Conservation (phyloP, 2,329 filamentous ascomycete species). For the Hymenotorrendiella dingleyae region DNA sequence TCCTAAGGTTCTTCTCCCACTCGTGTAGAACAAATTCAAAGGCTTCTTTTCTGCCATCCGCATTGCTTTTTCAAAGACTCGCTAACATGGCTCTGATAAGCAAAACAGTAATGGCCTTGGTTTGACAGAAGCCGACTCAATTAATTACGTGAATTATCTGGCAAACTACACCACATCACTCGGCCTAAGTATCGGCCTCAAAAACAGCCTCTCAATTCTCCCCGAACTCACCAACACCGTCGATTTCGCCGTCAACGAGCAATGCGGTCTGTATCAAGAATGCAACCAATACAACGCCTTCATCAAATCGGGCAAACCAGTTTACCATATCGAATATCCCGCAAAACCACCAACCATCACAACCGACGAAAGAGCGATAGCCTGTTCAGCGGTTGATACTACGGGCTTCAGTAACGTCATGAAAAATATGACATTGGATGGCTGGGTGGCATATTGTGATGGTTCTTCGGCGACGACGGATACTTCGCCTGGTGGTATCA, state of each 20-base stretch:
- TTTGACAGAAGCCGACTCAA: conserved; percentile 49
- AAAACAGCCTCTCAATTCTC: conserved; percentile 61
- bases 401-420: conserved; percentile 8
- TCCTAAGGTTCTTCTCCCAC: background rate
- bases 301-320: conserved; percentile 55
- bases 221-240: conserved; percentile 40
- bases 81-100: conserved; percentile 13
- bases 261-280: conserved; percentile 56
- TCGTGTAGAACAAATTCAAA: background rate
- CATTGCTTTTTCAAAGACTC: conserved; percentile 32
- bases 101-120: conserved; percentile 40
- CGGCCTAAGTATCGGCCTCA: conserved; percentile 58
- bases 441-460: conserved; percentile 16
- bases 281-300: conserved; percentile 54
- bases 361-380: background rate
- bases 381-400: background rate
- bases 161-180: conserved; percentile 45
- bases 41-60: background rate
- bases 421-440: conserved; percentile 7
- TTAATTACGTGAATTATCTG: conserved; percentile 56
- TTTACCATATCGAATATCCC: conserved; percentile 69
- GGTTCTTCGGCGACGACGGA: conserved; percentile 9
- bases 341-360: conserved; percentile 22
- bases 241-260: conserved; percentile 64
- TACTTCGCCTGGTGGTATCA: conserved; percentile 10